Percentiles rank a stretch among this genome's conserved stretches.
Conservation (phyloP, 345 rosid genomes). For the Hibiscus syriacus region DNA sequence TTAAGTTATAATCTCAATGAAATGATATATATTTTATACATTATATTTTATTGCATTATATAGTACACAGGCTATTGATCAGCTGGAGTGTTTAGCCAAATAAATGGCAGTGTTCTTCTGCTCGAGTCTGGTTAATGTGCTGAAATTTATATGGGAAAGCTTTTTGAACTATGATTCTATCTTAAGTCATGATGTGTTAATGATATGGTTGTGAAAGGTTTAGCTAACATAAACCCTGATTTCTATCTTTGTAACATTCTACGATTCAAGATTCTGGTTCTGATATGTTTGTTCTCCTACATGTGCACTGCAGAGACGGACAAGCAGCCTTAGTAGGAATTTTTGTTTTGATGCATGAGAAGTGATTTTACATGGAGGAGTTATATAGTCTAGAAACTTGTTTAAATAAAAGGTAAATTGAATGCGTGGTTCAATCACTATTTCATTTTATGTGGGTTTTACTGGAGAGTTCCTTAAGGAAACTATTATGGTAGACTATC, state of each 20-base stretch:
- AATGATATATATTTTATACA: not conserved
- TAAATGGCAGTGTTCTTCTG: not conserved
- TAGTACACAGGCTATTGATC: not conserved
- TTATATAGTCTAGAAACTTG: not conserved
- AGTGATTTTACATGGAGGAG: not conserved
- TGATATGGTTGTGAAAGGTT: not conserved
- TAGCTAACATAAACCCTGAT: not conserved
- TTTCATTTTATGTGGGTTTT: not conserved
- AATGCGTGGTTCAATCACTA: not conserved
- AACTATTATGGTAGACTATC: not conserved
- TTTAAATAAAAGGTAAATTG: not conserved
- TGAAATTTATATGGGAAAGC: not conserved
- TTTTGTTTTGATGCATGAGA: not conserved
- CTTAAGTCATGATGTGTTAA: not conserved
- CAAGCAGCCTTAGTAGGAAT: not conserved
- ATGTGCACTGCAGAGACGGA: not conserved
- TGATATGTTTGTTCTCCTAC: not conserved
- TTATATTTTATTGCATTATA: too few species aligned
- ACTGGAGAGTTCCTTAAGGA: not conserved
- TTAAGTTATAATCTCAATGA: not conserved
- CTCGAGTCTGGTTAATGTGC: not conserved
- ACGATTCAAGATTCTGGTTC: not conserved
- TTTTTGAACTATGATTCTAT: not conserved
- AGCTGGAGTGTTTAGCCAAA: not conserved
- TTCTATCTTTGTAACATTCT: not conserved